Evolutionary conservation across 2,329 filamentous ascomycete species (phyloP), one percentile per base, ranked within the genome.

Genomic region (Aspergillus pseudotamarii): DNA sequence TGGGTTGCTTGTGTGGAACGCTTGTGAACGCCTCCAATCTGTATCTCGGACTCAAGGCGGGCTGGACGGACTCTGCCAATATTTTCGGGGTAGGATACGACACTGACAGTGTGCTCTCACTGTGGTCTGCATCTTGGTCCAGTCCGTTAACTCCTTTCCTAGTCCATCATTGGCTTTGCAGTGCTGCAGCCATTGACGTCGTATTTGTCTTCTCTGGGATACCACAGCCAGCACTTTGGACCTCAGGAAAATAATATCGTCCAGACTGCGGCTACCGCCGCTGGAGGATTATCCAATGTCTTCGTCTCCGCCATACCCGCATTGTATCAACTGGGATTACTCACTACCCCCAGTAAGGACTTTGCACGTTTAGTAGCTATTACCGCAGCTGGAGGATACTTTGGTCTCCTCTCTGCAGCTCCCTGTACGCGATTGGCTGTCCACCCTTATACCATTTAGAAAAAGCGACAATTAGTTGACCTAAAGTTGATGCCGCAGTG

Each of bases 161-260:
- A 61, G 59, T 61, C 59, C 4, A 30, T 61, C 53, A 51, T 61
- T 28, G 53, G 59, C 19, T 61, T 61, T 54, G 53, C 55, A 12
- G 23, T 61, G 9, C 21, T 61, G 11, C 41, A 55, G 36, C 32
- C 38, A 48, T 46, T 57, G 41, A 23, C 21, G 9, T 46, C 43
- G 43, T 32, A 53, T 45, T 21, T 46, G 11, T 45, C 59, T 14
- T 57, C 53, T 1, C n/a, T 32, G 14, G 45, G 28, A 12, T 46
- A 46, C 11, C 10, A 23, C 10, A 57, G 32, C 14, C 26, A 46
- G 6, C 28, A n/a, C n/a, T 61, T 61, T 9, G 59, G 59, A 6
- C 54, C 59, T 14, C 59, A 61, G 23, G 59, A 61, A 45, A 61
- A 61, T 23, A 61, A 61, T 19, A 57, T 61, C 32, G 59, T 57